These are phyloP conservation scores for Allium sativum DNA, from an alignment of 106 monocot species.

Conservation along the genomic window DNA sequence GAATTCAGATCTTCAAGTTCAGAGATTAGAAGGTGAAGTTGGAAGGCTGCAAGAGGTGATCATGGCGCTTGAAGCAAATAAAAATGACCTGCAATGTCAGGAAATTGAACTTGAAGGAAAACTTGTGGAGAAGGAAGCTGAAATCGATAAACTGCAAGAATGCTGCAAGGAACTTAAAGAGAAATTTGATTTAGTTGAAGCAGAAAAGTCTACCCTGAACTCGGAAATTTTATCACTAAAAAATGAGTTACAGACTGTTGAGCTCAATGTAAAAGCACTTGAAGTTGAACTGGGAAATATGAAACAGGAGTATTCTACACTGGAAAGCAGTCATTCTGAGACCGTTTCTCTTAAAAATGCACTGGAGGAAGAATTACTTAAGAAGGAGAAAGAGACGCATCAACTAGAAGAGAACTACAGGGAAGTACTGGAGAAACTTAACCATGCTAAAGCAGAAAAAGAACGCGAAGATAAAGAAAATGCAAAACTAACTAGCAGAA, in stretches of 20 bases:
- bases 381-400: constrained; percentile 18
- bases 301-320: constrained; percentile 17
- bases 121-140: constrained; percentile 24
- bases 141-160: constrained; percentile 19
- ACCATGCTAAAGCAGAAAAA: constrained; percentile 24
- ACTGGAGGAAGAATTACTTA: constrained; percentile 17
- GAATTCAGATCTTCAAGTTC: constrained; percentile 4
- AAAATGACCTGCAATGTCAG: constrained; percentile 20
- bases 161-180: constrained; percentile 19
- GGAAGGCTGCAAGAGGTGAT: constrained; percentile 15
- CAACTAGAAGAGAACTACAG: constrained; percentile 20
- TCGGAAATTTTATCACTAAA: constrained; percentile 13
- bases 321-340: constrained; percentile 15
- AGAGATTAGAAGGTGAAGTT: not conserved
- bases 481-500: constrained; percentile 23
- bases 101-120: constrained; percentile 25
- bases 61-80: constrained; percentile 13
- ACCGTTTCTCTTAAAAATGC: constrained; percentile 18
- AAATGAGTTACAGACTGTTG: not conserved
- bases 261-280: constrained; percentile 9
- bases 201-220: constrained; percentile 15
- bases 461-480: constrained; percentile 7
- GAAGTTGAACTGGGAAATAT: constrained; percentile 19
- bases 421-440: constrained; percentile 29
- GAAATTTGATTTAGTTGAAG: constrained; percentile 28